Percentiles rank a stretch among this genome's conserved stretches.
Evolutionary conservation across 139 green algal species (phyloP).

Genomic region (Nannochloris sp.): DNA sequence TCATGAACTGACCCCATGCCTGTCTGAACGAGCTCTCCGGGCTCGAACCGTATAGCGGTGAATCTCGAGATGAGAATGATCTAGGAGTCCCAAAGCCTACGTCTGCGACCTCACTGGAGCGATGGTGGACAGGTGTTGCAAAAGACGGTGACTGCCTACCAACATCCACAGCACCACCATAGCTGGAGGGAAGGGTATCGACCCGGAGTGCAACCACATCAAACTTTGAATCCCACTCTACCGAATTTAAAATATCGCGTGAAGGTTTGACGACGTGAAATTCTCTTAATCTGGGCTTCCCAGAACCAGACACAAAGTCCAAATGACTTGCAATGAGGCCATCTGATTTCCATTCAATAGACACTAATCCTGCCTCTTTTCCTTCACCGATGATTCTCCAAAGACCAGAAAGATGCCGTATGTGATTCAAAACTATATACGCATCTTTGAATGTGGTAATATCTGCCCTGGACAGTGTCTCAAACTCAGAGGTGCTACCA

Average conservation of each 20-base stretch:
- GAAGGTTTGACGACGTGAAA: not conserved
- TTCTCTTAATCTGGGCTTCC: not conserved
- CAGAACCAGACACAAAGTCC: not conserved
- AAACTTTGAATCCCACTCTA: slow-evolving; percentile 2
- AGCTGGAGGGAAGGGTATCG: not conserved
- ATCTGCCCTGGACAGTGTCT: too few relatives aligned
- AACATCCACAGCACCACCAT: not conserved
- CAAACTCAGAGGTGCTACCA: too few relatives aligned
- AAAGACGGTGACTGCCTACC: slow-evolving; percentile 8
- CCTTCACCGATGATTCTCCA: slow-evolving; percentile 27
- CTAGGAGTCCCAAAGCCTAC: slow-evolving; percentile 10
- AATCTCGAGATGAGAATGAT: not conserved
- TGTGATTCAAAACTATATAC: slow-evolving; percentile 16
- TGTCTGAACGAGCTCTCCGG: slow-evolving; percentile 35
- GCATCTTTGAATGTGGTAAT: slow-evolving; percentile 7
- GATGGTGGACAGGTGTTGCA: slow-evolving; percentile 2
- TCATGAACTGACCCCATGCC: slow-evolving; percentile 41
- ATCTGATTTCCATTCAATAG: slow-evolving; percentile 11
- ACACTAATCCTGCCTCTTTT: slow-evolving; percentile 4
- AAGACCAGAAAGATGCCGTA: slow-evolving; percentile 4
- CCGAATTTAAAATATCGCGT: not conserved
- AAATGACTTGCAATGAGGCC: slow-evolving; percentile 11
- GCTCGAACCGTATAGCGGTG: slow-evolving; percentile 21
- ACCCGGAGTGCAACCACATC: not conserved
- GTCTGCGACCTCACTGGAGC: slow-evolving; percentile 15